Base-by-base conservation (phyloP, 2,329 filamentous ascomycete genomes). In the Diplocarpon mali region DNA sequence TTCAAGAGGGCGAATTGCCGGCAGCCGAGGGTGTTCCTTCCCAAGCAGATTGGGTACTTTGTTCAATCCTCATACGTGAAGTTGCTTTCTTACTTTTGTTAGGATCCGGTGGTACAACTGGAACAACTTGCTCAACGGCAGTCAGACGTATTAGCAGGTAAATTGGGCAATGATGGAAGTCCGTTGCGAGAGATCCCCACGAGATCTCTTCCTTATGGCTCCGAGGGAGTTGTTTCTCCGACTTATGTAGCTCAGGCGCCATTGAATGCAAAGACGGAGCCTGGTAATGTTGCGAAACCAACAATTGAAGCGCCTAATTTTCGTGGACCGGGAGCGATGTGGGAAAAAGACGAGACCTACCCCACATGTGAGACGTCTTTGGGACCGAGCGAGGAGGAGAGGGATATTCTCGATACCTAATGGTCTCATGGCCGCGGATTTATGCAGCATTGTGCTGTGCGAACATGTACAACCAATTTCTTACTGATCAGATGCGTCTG, bases 21-120 rank as follows among this genome's bases (percentile, higher is more conserved):
- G 69, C 70, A 53, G 88, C 89, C 40, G 77, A 85, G 62, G 89
- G 87, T 41, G 88, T 95, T 52, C 88, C 89, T 50, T 72, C 78
- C 64, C 89, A 95, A 73, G 75, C 78, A 62, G 86, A 95, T 65
- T 95, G 90, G 90, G 88, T 95, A 87, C 83, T 86, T 86, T 72
- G 72, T 63, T 69, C 60, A 65, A 66, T 62, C 60, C 62, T 64
- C 62, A 66, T 64, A 60, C 60, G 55, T 48, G 50, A 55, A 40
- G 48, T 54, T 64, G 67, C 62, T 60, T 65, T 57, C 60, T 64
- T 53, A 54, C 69, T 57, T 60, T 68, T 58, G 53, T 69, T 63
- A 86, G 82, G 81, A 89, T 65, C 84, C 84, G 48, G 66, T 72
- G 56, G 73, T 67, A 50, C 79, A 80, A 65, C 75, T 89, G 56